phyloP scores from a whole-genome alignment of 83 land plant species.

The Diphasiastrum complanatum region DNA sequence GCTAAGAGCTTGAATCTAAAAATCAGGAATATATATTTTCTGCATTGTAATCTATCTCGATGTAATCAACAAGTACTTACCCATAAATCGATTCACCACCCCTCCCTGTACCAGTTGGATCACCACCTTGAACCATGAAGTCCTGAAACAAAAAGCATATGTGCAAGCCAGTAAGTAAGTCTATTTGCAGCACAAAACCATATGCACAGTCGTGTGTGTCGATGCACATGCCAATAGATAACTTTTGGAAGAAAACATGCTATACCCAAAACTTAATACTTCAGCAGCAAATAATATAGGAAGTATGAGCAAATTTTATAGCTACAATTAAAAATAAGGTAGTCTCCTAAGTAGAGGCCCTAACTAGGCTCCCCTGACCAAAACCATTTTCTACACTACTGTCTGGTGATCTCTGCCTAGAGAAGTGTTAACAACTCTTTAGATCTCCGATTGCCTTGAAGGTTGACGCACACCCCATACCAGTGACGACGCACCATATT shows the following conservation, averaged over 20 bases:
- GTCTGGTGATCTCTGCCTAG: no score
- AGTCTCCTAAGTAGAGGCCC: no score
- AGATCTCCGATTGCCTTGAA: no score
- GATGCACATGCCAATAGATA: background rate
- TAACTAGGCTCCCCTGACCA: no score
- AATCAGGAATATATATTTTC: background rate
- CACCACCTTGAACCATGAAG: slow-evolving; percentile 89
- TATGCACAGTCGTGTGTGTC: background rate
- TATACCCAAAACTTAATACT: background rate
- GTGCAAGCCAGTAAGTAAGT: slow-evolving; percentile 3
- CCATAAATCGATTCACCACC: slow-evolving; percentile 94
- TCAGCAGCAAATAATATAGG: slow-evolving; percentile 8
- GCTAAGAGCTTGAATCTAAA: background rate
- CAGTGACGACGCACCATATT: no score
- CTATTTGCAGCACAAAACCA: background rate
- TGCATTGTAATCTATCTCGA: background rate
- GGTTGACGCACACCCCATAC: no score
- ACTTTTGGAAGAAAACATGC: background rate
- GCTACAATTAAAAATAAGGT: no score
- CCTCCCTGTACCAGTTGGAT: slow-evolving; percentile 90
- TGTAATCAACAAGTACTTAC: slow-evolving; percentile 11
- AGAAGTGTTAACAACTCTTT: no score
- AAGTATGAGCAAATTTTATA: background rate
- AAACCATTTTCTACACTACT: no score
- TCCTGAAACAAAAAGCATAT: slow-evolving; percentile 35